Percentiles rank a stretch among this genome's conserved stretches.
Evolutionary conservation across 31 red algal species (phyloP).

Genomic region (Porphyra umbilicalis): DNA sequence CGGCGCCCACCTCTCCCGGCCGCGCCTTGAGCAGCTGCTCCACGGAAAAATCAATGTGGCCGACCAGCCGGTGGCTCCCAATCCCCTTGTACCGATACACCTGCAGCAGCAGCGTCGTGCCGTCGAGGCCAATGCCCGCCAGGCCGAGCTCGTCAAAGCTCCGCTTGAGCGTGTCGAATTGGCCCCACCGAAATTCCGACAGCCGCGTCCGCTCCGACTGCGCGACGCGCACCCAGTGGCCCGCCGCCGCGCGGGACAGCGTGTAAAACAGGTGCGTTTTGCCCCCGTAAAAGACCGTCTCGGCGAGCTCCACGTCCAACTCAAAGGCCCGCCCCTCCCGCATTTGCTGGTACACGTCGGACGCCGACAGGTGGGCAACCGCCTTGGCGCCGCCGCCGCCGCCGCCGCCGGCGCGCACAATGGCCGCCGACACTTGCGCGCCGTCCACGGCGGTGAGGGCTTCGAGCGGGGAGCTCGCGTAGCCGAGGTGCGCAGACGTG

Average conservation of each 20-base stretch:
- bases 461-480: background rate
- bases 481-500: background rate
- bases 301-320: background rate
- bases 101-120: background rate
- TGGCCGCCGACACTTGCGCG: background rate
- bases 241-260: background rate
- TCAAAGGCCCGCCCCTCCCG: background rate
- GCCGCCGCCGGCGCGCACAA: background rate
- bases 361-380: background rate
- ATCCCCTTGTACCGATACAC: background rate
- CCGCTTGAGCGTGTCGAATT: background rate
- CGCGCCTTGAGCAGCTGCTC: background rate
- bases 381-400: background rate
- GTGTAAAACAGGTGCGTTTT: background rate
- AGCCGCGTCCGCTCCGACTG: background rate
- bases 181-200: background rate
- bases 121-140: background rate
- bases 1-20: background rate
- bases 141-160: background rate
- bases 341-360: background rate
- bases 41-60: background rate
- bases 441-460: slow-evolving; percentile 3
- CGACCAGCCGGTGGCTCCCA: background rate
- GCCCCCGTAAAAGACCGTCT: background rate
- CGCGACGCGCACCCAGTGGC: background rate